Percentiles rank a stretch among this genome's conserved stretches.
phyloP scores from a whole-genome alignment of 129 eudicot species.

The Daucus carota region DNA sequence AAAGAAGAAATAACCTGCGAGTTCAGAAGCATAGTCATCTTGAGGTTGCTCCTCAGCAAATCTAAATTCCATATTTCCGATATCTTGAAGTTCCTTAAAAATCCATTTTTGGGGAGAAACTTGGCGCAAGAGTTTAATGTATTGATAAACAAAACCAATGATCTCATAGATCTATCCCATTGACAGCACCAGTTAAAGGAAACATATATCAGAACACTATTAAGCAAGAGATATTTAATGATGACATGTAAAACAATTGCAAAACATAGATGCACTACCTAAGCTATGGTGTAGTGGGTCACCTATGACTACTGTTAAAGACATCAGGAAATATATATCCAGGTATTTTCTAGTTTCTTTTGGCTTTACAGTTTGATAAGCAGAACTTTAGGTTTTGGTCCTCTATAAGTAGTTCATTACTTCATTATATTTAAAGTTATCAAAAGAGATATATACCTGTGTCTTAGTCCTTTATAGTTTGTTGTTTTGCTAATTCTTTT shows the following conservation, averaged over 20 bases:
- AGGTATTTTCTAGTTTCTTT: background rate
- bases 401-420: background rate
- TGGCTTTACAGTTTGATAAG: background rate
- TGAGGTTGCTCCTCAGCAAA: constrained; percentile 96
- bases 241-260: background rate
- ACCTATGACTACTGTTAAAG: background rate
- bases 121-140: constrained; percentile 66
- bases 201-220: background rate
- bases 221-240: background rate
- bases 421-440: background rate
- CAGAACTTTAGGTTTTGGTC: background rate
- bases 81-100: constrained; percentile 89
- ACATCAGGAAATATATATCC: background rate
- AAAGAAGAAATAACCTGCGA: constrained; percentile 55
- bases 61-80: constrained; percentile 83
- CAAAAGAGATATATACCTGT: background rate
- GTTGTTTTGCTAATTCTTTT: background rate
- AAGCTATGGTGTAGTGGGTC: background rate
- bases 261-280: background rate
- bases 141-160: constrained; percentile 82
- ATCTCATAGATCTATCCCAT: constrained; percentile 62
- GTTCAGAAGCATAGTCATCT: constrained; percentile 96
- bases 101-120: constrained; percentile 92
- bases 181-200: constrained; percentile 19
- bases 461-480: background rate